Evolutionary conservation across 257 asterid species (phyloP), one percentile per base, ranked within the genome.

Genomic region (Primulina tabacum): DNA sequence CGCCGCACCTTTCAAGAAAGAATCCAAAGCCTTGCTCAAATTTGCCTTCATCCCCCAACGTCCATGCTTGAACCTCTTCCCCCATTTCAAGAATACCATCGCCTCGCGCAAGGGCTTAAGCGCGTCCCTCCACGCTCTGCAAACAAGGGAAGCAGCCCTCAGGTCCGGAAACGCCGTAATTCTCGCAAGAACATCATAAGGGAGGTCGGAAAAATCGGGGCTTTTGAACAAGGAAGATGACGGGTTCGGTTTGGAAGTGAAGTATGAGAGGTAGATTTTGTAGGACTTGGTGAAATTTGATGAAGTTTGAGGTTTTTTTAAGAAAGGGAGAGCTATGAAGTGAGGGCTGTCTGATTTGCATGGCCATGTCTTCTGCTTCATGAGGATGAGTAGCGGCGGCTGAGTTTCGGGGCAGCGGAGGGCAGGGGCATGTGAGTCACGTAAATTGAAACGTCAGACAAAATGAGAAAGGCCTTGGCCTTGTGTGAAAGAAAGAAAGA

Each of bases 1-100:
- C 82, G 90, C 89, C 72, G 92, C 96, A 18, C 95, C 96, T 77
- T 89, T 69, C 32, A 92, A 58, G 68, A 92, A 88, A 2, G 79
- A 79, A 24, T 92, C 94, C 76, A 88, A 57, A 14, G 98, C 98
- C 79, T 85, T 87, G 5, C 16, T 24, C 75, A 77, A 67, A 78
- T 85, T 71, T 7, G 70, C 64, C 75, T 75, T 82, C 78, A 83
- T 86, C 40, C 92, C 95, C 32, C 83, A 88, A 50, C 57, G 57
- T 17, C 57, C 57, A 50, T 50, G 57, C 57, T 50, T 50, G 57
- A 50, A 50, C 8, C 57, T 50, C 57, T 50, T 50, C 57, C 57
- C 57, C 57, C 57, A 50, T 50, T 50, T 50, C 57, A 50, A 53
- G 64, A 77, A 82, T 50, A 69, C 38, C 90, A 89, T 84, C 26